Evolutionary conservation across 192 early-diverging fungal genomes (phyloP).

Genomic region (Umbelopsis isabellina): DNA sequence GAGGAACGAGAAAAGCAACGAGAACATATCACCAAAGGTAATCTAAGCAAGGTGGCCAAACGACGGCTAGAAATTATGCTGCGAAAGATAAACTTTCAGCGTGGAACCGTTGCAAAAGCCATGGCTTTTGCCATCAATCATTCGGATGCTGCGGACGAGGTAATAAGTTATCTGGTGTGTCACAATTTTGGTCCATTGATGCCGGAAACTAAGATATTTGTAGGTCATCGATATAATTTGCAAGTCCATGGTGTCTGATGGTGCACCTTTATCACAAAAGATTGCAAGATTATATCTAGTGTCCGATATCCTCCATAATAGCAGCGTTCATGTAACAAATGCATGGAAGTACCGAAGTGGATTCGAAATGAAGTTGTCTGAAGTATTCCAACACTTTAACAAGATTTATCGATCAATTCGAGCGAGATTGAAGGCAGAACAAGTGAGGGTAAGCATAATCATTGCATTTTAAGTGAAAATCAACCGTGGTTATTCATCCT

Average conservation of each 20-base stretch:
- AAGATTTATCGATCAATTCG: constrained; percentile 66
- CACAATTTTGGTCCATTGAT: not conserved
- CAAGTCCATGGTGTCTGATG: constrained; percentile 56
- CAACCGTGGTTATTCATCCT: not conserved
- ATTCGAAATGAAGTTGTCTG: constrained; percentile 63
- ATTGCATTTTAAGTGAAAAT: too few species aligned
- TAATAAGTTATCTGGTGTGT: constrained; percentile 21
- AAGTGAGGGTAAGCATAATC: constrained; percentile 55
- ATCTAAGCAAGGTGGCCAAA: constrained; percentile 49
- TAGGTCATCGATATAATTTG: constrained; percentile 71
- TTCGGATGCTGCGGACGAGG: constrained; percentile 79
- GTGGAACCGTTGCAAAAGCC: constrained; percentile 67
- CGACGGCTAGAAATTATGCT: constrained; percentile 51
- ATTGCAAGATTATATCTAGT: constrained; percentile 80
- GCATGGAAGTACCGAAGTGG: constrained; percentile 83
- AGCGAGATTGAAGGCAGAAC: constrained; percentile 82
- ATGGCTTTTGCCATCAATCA: constrained; percentile 88
- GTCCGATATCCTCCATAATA: constrained; percentile 92
- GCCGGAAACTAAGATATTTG: not conserved
- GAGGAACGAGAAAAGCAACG: constrained; percentile 53
- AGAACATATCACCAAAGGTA: constrained; percentile 49
- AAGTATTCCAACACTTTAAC: constrained; percentile 74
- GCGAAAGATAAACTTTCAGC: constrained; percentile 44
- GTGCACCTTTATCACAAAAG: constrained; percentile 64
- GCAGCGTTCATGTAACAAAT: constrained; percentile 75